phyloP scores from a whole-genome alignment of 1,284 basidiomycete genomes.

The Mycosarcoma maydis region DNA sequence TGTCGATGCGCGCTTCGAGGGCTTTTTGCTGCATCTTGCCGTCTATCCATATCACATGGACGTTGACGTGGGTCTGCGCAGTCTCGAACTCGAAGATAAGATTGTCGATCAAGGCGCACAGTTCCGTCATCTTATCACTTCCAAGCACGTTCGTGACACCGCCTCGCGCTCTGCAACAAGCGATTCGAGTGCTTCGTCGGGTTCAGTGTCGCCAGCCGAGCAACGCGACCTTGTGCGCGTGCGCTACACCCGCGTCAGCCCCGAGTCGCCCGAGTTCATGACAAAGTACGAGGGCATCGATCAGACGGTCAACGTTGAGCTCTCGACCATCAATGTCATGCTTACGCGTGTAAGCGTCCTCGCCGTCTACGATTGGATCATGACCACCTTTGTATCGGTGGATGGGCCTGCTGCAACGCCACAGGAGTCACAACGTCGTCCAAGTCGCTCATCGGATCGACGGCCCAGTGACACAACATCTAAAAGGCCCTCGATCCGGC shows the following conservation, averaged over 20 bases:
- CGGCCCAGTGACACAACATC: slow-evolving; percentile 36
- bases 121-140: slow-evolving; percentile 78
- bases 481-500: slow-evolving; percentile 29
- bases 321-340: slow-evolving; percentile 92
- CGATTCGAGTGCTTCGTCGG: slow-evolving; percentile 32
- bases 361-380: slow-evolving; percentile 94
- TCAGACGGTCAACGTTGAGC: slow-evolving; percentile 84
- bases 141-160: slow-evolving; percentile 69
- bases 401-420: slow-evolving; percentile 19
- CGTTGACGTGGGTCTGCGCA: slow-evolving; percentile 82
- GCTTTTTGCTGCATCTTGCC: slow-evolving; percentile 71
- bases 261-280: slow-evolving; percentile 86
- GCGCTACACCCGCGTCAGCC: slow-evolving; percentile 82
- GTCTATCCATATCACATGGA: slow-evolving; percentile 75
- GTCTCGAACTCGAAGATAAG: slow-evolving; percentile 71
- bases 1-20: slow-evolving; percentile 82
- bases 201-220: slow-evolving; percentile 27
- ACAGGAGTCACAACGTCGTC: slow-evolving; percentile 30
- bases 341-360: slow-evolving; percentile 91
- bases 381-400: slow-evolving; percentile 72
- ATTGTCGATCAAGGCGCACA: slow-evolving; percentile 74
- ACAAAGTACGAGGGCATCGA: slow-evolving; percentile 86
- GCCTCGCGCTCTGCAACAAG: slow-evolving; percentile 24
- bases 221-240: slow-evolving; percentile 80
- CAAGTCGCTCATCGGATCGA: slow-evolving; percentile 38